A percentile compares a stretch with the other conserved stretches of the same genome.
phyloP scores from a whole-genome alignment of 2,329 filamentous ascomycete genomes.

The Chaetomium strumarium region DNA sequence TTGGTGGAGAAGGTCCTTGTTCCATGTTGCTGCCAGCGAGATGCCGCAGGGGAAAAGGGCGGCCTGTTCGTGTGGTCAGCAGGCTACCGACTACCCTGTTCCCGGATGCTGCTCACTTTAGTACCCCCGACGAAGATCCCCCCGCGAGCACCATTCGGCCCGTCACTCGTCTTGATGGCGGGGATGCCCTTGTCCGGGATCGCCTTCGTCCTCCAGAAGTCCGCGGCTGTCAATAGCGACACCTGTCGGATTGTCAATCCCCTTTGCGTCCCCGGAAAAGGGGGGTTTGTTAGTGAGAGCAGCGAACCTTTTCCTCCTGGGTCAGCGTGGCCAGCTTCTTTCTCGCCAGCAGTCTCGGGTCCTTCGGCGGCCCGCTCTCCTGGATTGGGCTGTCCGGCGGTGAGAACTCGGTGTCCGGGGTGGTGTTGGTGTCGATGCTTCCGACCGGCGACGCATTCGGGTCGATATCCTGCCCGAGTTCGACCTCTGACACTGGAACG shows the following conservation, averaged over 20 bases:
- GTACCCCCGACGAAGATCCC: constrained; percentile 63
- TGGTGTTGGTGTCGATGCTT: constrained; percentile 36
- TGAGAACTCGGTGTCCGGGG: constrained; percentile 46
- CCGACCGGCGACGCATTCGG: constrained; percentile 32
- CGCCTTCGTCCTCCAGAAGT: constrained; percentile 65
- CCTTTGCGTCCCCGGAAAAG: neutral
- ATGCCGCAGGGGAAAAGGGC: constrained; percentile 76
- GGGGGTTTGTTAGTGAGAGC: neutral
- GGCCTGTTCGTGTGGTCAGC: constrained; percentile 41
- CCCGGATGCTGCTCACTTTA: constrained; percentile 37
- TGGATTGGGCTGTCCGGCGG: constrained; percentile 39
- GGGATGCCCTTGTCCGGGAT: constrained; percentile 59
- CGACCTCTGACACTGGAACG: constrained; percentile 27
- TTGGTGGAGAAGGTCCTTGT: constrained; percentile 61
- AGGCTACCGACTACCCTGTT: neutral
- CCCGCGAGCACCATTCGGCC: constrained; percentile 64
- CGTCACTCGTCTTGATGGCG: constrained; percentile 61
- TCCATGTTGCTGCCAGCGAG: constrained; percentile 75
- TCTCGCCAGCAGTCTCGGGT: constrained; percentile 37
- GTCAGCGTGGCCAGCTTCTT: constrained; percentile 48
- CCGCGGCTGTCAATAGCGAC: constrained; percentile 54
- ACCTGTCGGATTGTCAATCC: constrained; percentile 36
- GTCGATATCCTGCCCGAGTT: constrained; percentile 31
- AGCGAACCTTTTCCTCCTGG: constrained; percentile 51
- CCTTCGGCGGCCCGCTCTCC: constrained; percentile 30